Percentiles rank a stretch among this genome's conserved stretches.
phyloP scores from a whole-genome alignment of 1,284 basidiomycete species.

The Trichosporon coremiiforme region DNA sequence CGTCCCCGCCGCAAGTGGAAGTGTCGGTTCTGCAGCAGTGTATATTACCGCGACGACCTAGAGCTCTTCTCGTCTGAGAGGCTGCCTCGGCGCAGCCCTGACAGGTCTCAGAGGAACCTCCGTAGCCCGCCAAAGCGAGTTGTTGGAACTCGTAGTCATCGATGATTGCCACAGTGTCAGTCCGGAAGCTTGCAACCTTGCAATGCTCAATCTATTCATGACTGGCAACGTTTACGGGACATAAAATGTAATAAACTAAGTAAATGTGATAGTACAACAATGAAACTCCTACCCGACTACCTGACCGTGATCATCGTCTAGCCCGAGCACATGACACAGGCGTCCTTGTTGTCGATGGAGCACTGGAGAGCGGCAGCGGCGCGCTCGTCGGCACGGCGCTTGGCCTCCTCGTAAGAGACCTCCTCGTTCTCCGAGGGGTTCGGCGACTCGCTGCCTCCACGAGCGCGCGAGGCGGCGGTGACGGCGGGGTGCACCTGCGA shows the following conservation, averaged over 20 bases:
- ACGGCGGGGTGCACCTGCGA: slow-evolving; percentile 32
- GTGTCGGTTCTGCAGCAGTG: background rate
- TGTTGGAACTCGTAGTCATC: background rate
- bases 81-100: background rate
- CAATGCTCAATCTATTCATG: slow-evolving; percentile 21
- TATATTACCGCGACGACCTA: background rate
- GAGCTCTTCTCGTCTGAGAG: background rate
- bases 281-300: slow-evolving; percentile 7
- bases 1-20: slow-evolving; percentile 1
- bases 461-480: slow-evolving; percentile 34
- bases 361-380: slow-evolving; percentile 57
- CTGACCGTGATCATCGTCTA: slow-evolving; percentile 32
- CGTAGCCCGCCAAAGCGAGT: background rate
- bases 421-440: slow-evolving; percentile 54
- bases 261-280: slow-evolving; percentile 16
- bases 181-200: background rate
- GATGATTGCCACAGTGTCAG: background rate
- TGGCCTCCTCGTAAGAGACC: slow-evolving; percentile 58
- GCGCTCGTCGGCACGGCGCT: slow-evolving; percentile 55
- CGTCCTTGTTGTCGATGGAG: slow-evolving; percentile 58
- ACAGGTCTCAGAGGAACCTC: background rate
- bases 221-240: slow-evolving; percentile 17
- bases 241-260: background rate
- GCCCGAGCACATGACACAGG: slow-evolving; percentile 57
- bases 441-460: slow-evolving; percentile 36